Evolutionary conservation across 257 asterid genomes (phyloP), one percentile per base, ranked within the genome.

Genomic region (Leonotis leonurus): DNA sequence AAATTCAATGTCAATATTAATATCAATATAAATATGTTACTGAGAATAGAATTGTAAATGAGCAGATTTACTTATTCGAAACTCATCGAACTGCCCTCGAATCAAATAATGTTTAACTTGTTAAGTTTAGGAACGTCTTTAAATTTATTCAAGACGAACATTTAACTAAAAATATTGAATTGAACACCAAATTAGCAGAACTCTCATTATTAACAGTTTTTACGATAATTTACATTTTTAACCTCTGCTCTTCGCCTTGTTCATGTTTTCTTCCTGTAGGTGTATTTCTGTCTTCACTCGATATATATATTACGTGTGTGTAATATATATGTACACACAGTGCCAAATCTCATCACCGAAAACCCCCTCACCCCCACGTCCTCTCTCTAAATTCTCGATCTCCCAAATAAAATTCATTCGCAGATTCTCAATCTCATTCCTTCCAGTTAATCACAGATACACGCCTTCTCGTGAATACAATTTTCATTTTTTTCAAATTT

Each of bases 351-450:
- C 81, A 79, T 75, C 84, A 75, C 57, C 78, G 74, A 69, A 69
- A 74, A n/a, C n/a, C 78, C 81, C 83, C 83, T 61, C 73, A 48
- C 75, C 73, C 70, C 45, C 60, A 29, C 64, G 46, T 32, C 57
- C 59, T 72, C 66, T 65, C 73, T 75, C 86, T 71, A 77, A 81
- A 76, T 78, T 80, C 86, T 83, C 82, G 87, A 86, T 80, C 79
- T n/a, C 62, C 65, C 66, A 53, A 76, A 74, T 62, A 17, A 64
- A 76, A 48, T 67, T 63, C 73, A 63, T 79, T 78, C 63, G 18
- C 68, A 63, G 71, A 59, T 78, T 73, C 77, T 70, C 70, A 64
- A 73, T 68, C 66, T 51, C 60, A 60, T 65, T n/a, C n/a, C 69
- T 56, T 20, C 54, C 67, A 60, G 56, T 70, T 61, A 45, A 60